These are phyloP conservation scores for Penicillium subrubescens DNA, from an alignment of 495 filamentous ascomycete species.

Conservation along the genomic window DNA sequence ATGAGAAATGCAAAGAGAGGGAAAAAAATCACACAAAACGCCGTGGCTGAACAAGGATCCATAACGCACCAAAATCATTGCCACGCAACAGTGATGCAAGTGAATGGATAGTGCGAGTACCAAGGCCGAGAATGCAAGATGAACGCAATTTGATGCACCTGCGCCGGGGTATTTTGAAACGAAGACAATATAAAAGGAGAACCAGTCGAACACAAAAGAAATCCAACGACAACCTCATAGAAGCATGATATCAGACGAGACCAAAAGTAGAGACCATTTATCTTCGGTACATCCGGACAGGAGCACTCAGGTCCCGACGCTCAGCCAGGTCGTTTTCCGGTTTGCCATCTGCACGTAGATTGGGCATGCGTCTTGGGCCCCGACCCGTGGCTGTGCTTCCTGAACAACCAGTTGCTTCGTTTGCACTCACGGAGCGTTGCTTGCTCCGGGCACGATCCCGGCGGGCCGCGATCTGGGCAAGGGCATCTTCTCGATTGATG, in stretches of 20 bases:
- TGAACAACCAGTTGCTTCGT: conserved; percentile 36
- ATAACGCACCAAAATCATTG: conserved; percentile 7
- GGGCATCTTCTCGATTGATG: conserved; percentile 52
- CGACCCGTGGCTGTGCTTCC: conserved; percentile 27
- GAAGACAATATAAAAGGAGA: conserved; percentile 16
- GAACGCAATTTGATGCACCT: conserved; percentile 21
- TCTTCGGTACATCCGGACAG: conserved; percentile 41
- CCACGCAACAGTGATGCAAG: conserved; percentile 18
- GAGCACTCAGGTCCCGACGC: conserved; percentile 46
- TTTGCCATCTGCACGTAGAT: conserved; percentile 34
- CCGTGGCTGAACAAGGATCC: conserved; percentile 11
- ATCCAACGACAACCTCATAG: conserved; percentile 16
- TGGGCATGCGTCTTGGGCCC: conserved; percentile 41
- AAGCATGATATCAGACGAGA: conserved; percentile 4
- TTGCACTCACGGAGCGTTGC: conserved; percentile 45
- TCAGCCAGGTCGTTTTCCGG: conserved; percentile 32
- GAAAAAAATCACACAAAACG: conserved; percentile 7
- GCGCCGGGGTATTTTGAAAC: conserved; percentile 33
- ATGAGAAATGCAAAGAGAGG: neutral
- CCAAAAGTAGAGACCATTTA: conserved; percentile 11
- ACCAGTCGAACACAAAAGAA: conserved; percentile 20
- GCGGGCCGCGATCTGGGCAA: conserved; percentile 54
- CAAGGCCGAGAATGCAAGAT: conserved; percentile 8
- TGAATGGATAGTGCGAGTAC: conserved; percentile 2
- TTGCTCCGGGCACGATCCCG: conserved; percentile 50